These are phyloP conservation scores for Pyronema domesticum DNA, from an alignment of 495 filamentous ascomycete genomes.

Conservation along the genomic window DNA sequence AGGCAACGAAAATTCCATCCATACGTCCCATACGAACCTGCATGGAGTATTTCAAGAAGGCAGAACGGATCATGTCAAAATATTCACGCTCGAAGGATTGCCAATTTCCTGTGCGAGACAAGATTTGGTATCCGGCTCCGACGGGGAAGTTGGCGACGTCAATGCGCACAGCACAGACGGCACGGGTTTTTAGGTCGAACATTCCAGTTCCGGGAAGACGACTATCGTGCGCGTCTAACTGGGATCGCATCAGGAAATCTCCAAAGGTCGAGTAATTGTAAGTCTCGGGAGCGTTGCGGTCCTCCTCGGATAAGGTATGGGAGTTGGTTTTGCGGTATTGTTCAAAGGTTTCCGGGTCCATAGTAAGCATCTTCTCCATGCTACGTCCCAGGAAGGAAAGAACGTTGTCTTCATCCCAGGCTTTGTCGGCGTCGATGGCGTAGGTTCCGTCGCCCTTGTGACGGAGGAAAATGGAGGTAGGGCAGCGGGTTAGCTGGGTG, in stretches of 20 bases:
- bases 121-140: constrained; percentile 80
- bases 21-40: constrained; percentile 93
- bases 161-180: constrained; percentile 81
- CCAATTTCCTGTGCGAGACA: constrained; percentile 48
- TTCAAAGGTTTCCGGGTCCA: constrained; percentile 64
- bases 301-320: constrained; percentile 44
- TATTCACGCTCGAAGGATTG: constrained; percentile 92
- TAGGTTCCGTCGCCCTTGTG: constrained; percentile 63
- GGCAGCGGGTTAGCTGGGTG: constrained; percentile 49
- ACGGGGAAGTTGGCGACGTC: constrained; percentile 49
- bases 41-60: constrained; percentile 91
- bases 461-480: constrained; percentile 66
- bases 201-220: constrained; percentile 79
- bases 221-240: constrained; percentile 80
- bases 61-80: constrained; percentile 86
- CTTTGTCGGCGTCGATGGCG: constrained; percentile 95
- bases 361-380: constrained; percentile 88
- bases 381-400: constrained; percentile 81
- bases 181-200: constrained; percentile 93
- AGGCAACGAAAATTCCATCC: constrained; percentile 98
- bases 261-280: constrained; percentile 77
- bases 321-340: constrained; percentile 52
- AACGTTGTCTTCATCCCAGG: constrained; percentile 70
- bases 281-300: constrained; percentile 47
- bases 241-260: constrained; percentile 91